Evolutionary conservation across 768 basidiomycete species (phyloP), one percentile per base, ranked within the genome.

Genomic region (Boletus reticulatus): DNA sequence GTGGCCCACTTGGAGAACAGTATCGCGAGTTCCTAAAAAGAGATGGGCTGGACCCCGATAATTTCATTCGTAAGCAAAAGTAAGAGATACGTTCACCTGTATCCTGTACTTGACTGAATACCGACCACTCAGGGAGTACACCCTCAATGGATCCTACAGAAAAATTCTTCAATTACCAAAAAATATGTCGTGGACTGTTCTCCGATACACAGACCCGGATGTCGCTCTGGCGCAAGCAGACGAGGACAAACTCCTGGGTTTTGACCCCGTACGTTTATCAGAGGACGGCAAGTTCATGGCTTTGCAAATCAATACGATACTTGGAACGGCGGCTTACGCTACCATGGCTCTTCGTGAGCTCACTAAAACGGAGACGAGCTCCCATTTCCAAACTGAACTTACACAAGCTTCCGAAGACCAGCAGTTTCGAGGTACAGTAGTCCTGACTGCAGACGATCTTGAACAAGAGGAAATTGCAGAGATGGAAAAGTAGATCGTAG

Each of bases 311-410:
- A 75, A 85, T 38, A 73, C 98, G 51, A 84, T 80, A n/a, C 81
- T 99, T 16, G 93, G 91, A 14, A 92, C 93, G 8, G 90, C 93
- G 0, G 88, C 93, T 6, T 99, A 98, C 72, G 97, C 97, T 2
- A 99, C 97, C 3, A 99, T 99, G 97, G 96, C 95, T 4, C 71
- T 99, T 62, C 84, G 94, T 41, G 94, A 97, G 73, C 84, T 97
- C 43, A 94, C 94, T 14, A 98, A 96, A 75, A 92, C 89, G 34
- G 94, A 98, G 66, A 98, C 95, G 19, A 94, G 92, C 68, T 88
- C 93, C 39, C 93, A 94, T 64, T 87, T 85, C 74, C 95, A 97
- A 68, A 89, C 80, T n/a, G 75, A 76, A 60, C 78, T 94, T 57
- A 94, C 92, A 13, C 80, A 78, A 50, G 78, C 81, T 32, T 85